Evolutionary conservation across 2,329 filamentous ascomycete genomes (phyloP).

Genomic region (Coniochaeta sp.): DNA sequence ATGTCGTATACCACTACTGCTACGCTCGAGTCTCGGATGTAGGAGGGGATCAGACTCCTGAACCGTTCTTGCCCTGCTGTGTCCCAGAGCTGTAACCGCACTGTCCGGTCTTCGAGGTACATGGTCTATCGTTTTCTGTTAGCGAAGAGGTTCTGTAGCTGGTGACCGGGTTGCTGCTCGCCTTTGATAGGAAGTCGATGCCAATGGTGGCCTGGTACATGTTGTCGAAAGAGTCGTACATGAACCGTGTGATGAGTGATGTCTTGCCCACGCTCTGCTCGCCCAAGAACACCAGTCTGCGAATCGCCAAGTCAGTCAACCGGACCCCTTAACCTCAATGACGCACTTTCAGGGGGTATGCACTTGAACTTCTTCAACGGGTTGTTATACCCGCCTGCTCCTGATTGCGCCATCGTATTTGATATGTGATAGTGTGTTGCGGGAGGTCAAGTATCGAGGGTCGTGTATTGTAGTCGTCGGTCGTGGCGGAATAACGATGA

Average conservation of each 20-base stretch:
- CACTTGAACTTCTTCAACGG: slow-evolving; percentile 99
- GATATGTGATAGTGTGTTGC: slow-evolving; percentile 10
- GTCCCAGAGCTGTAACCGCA: slow-evolving; percentile 96
- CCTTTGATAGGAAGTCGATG: slow-evolving; percentile 98
- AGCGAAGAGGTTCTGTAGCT: too few relatives aligned
- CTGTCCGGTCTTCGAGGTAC: slow-evolving; percentile 98
- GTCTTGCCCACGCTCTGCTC: slow-evolving; percentile 99
- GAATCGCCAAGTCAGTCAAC: not conserved
- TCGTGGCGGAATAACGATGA: not conserved
- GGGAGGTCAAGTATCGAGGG: not conserved
- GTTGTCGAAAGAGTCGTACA: slow-evolving; percentile 99
- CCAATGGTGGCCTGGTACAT: slow-evolving; percentile 99
- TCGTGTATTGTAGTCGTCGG: not conserved
- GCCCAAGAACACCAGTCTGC: slow-evolving; percentile 89
- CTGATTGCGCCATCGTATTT: slow-evolving; percentile 80
- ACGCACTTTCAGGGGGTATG: slow-evolving; percentile 11
- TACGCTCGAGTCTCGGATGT: slow-evolving; percentile 96
- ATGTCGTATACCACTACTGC: slow-evolving; percentile 99
- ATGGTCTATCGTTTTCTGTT: slow-evolving; percentile 60
- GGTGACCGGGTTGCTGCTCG: too few relatives aligned
- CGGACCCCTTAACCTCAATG: not conserved
- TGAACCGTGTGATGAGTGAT: slow-evolving; percentile 96
- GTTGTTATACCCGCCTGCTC: slow-evolving; percentile 83
- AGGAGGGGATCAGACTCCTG: slow-evolving; percentile 92
- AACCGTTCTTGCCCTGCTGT: slow-evolving; percentile 97